Base-by-base conservation (phyloP, 148 eudicot genomes). In the Beta vulgaris region DNA sequence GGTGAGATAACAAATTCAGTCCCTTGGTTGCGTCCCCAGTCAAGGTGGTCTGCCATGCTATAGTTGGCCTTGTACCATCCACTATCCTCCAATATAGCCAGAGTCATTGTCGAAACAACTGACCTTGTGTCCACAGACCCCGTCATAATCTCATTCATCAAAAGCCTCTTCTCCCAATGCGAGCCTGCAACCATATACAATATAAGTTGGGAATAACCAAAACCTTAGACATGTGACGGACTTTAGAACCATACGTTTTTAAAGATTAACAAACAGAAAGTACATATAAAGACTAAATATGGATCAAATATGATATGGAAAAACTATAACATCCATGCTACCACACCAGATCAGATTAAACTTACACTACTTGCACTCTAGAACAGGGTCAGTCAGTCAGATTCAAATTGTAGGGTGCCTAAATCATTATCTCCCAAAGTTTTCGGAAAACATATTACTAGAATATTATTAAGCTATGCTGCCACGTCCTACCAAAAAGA, bases 101-200 rank as follows among this genome's bases (percentile, higher is more conserved):
- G 86, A 49, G 98, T 95, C 97, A 95, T 89, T 69, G 88, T 78
- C 8, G 98, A 95, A 81, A 95, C 97, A 29, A 95, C 98, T 60
- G 98, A 95, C 80, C 90, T 85, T 28, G 98, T 92, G 79, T 95
- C 98, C 43, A 95, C 98, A 37, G 98, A 95, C 44, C 98, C 98
- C 13, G 98, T 95, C 98, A 95, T 95, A 43, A 95, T 95, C 85
- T 95, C 98, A 78, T 95, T 95, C 98, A 95, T 95, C 83, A 95
- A 79, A 68, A 95, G 96, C 84, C 98, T 90, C 78, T 95, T 95
- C 81, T 95, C 98, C 98, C 98, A 95, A 80, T 95, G 98, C 40
- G 98, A 95, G 39, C 98, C 98, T 95, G 90, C 62, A 65, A 25
- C 74, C 80, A 82, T 60, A 68, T 35, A 68, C 49, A 39, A 12